Evolutionary conservation across 192 early-diverging fungal genomes (phyloP).

Genomic region (Coemansia sp.): DNA sequence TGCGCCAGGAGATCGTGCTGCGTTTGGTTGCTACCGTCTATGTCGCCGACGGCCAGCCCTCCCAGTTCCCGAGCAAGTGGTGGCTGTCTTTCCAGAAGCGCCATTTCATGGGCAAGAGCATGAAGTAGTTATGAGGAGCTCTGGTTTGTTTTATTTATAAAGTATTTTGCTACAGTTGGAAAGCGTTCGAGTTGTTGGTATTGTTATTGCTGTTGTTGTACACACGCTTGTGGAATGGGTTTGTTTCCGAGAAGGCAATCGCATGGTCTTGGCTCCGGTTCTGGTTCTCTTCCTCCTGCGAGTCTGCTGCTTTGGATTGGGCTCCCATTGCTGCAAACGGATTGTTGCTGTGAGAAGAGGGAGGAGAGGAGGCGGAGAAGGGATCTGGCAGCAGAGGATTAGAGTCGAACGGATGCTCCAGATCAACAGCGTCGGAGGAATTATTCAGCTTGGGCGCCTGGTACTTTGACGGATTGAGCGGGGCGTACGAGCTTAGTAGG

Average conservation of each 20-base stretch:
- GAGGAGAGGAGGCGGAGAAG: not conserved
- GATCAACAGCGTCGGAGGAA: slow-evolving; percentile 4
- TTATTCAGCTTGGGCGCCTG: not conserved
- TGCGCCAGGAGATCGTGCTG: slow-evolving; percentile 84
- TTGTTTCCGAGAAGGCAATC: slow-evolving; percentile 1
- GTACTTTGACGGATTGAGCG: slow-evolving; percentile 24
- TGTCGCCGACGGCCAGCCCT: slow-evolving; percentile 55
- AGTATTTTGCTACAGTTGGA: not conserved
- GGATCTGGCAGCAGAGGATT: slow-evolving; percentile 15
- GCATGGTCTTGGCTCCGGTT: not conserved
- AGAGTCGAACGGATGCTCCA: slow-evolving; percentile 26
- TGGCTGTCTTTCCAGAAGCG: slow-evolving; percentile 99
- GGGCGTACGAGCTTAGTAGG: slow-evolving; percentile 13
- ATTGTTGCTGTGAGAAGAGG: not conserved
- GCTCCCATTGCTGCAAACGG: slow-evolving; percentile 1
- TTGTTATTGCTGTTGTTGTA: not conserved
- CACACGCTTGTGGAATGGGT: slow-evolving; percentile 8
- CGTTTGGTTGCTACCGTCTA: slow-evolving; percentile 80
- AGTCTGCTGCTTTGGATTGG: not conserved
- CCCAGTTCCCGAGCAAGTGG: slow-evolving; percentile 89
- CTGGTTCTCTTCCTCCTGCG: not conserved
- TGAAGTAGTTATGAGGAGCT: slow-evolving; percentile 37
- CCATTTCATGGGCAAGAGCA: slow-evolving; percentile 94
- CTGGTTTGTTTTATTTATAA: not conserved
- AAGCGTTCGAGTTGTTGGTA: not conserved